A percentile compares a stretch with the other conserved stretches of the same genome.
phyloP scores from a whole-genome alignment of 257 asterid species.

The Avicennia marina region DNA sequence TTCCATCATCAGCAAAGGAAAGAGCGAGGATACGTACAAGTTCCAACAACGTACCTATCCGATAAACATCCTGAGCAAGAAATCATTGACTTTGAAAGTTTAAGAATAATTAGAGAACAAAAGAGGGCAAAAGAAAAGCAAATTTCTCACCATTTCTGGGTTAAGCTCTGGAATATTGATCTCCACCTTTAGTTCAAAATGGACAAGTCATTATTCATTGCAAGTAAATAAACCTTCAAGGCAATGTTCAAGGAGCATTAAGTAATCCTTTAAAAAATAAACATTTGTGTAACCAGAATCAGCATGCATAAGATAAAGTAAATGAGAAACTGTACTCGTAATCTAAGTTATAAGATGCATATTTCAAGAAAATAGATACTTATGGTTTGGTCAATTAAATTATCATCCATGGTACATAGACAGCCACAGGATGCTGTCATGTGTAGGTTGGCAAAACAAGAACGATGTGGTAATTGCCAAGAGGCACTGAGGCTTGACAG shows the following conservation, averaged over 20 bases:
- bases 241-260: slow-evolving; percentile 1
- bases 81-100: slow-evolving; percentile 27
- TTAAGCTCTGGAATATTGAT: slow-evolving; percentile 92
- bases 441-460: too few relatives aligned
- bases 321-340: neutral
- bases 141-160: slow-evolving; percentile 79
- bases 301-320: neutral
- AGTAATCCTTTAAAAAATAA: neutral
- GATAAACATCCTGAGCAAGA: slow-evolving; percentile 92
- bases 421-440: too few relatives aligned
- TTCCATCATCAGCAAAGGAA: slow-evolving; percentile 93
- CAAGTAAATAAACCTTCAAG: slow-evolving; percentile 7
- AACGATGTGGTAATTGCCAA: too few relatives aligned
- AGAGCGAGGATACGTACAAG: slow-evolving; percentile 84
- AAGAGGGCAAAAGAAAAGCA: neutral
- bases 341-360: neutral
- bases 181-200: slow-evolving; percentile 60
- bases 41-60: slow-evolving; percentile 97
- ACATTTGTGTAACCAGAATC: neutral
- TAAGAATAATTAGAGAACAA: slow-evolving; percentile 9
- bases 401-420: neutral
- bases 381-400: neutral
- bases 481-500: too few relatives aligned
- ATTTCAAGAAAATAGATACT: neutral
- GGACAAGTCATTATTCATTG: slow-evolving; percentile 18